Percentiles rank a stretch among this genome's conserved stretches.
phyloP scores from a whole-genome alignment of 139 green algal genomes.

The Chlamydomonas sp. region DNA sequence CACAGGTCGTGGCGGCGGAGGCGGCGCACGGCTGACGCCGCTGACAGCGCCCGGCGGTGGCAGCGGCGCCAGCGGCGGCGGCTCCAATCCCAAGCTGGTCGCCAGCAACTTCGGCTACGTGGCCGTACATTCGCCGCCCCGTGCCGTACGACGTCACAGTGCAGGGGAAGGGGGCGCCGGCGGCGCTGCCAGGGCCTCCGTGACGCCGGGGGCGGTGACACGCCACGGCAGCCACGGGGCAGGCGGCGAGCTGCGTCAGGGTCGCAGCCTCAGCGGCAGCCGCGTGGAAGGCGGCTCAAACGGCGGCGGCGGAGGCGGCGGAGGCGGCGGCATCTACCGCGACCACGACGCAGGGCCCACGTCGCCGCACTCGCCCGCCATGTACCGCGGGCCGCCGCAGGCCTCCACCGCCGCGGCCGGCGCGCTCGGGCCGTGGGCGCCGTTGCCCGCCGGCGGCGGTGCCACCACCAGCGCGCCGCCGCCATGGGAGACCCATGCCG shows the following conservation, averaged over 20 bases:
- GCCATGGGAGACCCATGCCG: background rate
- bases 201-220: background rate
- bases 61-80: background rate
- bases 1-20: background rate
- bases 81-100: conserved; percentile 3
- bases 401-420: background rate
- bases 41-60: background rate
- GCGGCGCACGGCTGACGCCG: background rate
- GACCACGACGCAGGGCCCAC: background rate
- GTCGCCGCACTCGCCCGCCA: background rate
- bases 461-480: background rate
- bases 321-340: background rate
- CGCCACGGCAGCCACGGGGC: background rate
- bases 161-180: no score
- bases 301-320: background rate
- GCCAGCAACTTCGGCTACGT: conserved; percentile 38
- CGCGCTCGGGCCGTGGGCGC: background rate
- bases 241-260: no score
- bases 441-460: background rate
- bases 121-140: background rate
- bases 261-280: no score
- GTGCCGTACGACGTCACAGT: no score
- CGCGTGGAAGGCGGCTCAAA: background rate
- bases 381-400: background rate
- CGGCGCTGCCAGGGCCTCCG: background rate